A percentile compares a stretch with the other conserved stretches of the same genome.
phyloP scores from a whole-genome alignment of 495 filamentous ascomycete genomes.

The Rusavskia elegans region DNA sequence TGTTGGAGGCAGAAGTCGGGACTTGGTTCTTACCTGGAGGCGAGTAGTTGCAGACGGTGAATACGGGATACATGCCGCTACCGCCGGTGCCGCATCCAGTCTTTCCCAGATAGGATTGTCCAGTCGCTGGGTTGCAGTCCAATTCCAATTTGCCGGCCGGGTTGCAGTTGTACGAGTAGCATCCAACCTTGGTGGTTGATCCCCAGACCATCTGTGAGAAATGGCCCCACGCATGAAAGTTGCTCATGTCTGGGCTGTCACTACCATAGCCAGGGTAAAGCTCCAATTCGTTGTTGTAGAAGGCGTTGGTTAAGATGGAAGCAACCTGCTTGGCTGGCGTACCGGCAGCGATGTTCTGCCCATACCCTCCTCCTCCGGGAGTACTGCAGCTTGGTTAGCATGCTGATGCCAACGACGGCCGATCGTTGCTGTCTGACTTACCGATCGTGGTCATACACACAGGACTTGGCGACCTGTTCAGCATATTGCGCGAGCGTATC shows the following conservation, averaged over 20 bases:
- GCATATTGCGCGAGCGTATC: conserved; percentile 47
- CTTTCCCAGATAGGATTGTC: conserved; percentile 23
- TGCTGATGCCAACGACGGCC: not conserved
- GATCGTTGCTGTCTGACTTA: conserved; percentile 29
- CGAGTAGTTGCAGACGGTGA: conserved; percentile 83
- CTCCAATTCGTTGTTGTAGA: conserved; percentile 68
- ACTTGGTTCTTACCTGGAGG: conserved; percentile 36
- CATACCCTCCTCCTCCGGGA: conserved; percentile 48
- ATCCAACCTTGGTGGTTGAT: conserved; percentile 52
- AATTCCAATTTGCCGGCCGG: conserved; percentile 11
- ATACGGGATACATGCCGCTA: conserved; percentile 37
- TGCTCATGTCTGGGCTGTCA: conserved; percentile 33
- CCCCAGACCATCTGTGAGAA: conserved; percentile 89
- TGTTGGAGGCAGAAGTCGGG: too few relatives aligned
- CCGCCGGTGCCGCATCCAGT: conserved; percentile 24
- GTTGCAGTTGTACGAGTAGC: conserved; percentile 44
- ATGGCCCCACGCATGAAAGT: conserved; percentile 66
- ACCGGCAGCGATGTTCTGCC: conserved; percentile 65
- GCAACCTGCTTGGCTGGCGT: conserved; percentile 30
- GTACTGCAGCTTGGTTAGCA: conserved; percentile 10
- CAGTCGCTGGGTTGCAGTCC: conserved; percentile 6
- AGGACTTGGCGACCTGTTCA: conserved; percentile 31
- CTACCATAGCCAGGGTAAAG: conserved; percentile 30
- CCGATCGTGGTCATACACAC: conserved; percentile 62
- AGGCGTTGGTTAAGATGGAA: conserved; percentile 52